These are phyloP conservation scores for Ophiostoma sp. DNA, from an alignment of 2,329 filamentous ascomycete genomes.

Conservation along the genomic window DNA sequence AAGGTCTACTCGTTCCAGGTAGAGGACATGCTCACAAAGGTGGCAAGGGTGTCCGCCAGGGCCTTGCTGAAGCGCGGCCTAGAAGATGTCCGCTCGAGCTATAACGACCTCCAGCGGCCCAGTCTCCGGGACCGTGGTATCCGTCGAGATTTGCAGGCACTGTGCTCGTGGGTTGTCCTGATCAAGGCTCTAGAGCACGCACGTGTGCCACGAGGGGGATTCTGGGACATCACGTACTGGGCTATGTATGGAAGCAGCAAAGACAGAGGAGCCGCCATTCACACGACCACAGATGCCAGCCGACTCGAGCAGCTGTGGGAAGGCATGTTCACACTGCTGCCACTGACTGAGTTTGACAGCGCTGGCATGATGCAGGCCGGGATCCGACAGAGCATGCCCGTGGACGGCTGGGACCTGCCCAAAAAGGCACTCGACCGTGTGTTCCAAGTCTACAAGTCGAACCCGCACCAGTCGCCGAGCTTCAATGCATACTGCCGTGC, in stretches of 20 bases:
- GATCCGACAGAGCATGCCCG: slow-evolving; percentile 34
- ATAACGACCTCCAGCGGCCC: slow-evolving; percentile 43
- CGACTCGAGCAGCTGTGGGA: slow-evolving; percentile 54
- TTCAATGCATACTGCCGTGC: slow-evolving; percentile 62
- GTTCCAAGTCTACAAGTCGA: slow-evolving; percentile 53
- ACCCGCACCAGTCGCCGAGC: slow-evolving; percentile 50
- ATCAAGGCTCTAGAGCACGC: slow-evolving; percentile 50
- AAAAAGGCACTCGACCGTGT: slow-evolving; percentile 53
- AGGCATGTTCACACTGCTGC: slow-evolving; percentile 54
- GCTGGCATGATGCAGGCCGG: slow-evolving; percentile 44
- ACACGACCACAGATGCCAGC: slow-evolving; percentile 40
- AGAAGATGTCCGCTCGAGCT: slow-evolving; percentile 41
- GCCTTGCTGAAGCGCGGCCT: slow-evolving; percentile 42
- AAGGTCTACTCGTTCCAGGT: slow-evolving; percentile 39
- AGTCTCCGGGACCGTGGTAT: slow-evolving; percentile 49
- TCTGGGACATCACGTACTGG: slow-evolving; percentile 55
- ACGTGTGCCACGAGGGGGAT: slow-evolving; percentile 47
- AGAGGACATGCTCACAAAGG: slow-evolving; percentile 45
- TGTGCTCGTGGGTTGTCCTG: slow-evolving; percentile 55
- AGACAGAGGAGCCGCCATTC: slow-evolving; percentile 28
- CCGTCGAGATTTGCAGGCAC: slow-evolving; percentile 38
- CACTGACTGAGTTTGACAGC: slow-evolving; percentile 55
- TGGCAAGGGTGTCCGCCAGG: slow-evolving; percentile 37
- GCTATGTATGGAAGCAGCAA: slow-evolving; percentile 31
- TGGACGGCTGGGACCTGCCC: slow-evolving; percentile 57